phyloP scores from a whole-genome alignment of 371 early-diverging fungal species.

The Rhizopus arrhizus region DNA sequence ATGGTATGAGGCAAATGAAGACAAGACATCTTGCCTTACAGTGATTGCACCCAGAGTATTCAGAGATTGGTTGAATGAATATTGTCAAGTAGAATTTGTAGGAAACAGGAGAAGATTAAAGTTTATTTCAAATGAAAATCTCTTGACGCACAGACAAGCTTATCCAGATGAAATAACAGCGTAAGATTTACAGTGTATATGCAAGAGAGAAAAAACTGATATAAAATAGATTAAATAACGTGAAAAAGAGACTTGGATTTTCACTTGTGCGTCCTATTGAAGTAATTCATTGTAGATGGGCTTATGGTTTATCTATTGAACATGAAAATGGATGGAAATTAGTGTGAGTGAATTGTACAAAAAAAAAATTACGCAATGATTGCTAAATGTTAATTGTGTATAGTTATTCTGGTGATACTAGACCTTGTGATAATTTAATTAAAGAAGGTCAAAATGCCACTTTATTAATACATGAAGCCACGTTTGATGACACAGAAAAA shows the following conservation, averaged over 20 bases:
- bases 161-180: not conserved
- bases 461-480: slow-evolving; percentile 97
- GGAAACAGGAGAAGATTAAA: slow-evolving; percentile 38
- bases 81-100: slow-evolving; percentile 64
- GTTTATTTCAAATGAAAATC: slow-evolving; percentile 45
- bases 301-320: slow-evolving; percentile 76
- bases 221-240: slow-evolving; percentile 24
- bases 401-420: slow-evolving; percentile 96
- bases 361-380: not conserved
- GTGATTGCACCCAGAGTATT: slow-evolving; percentile 72
- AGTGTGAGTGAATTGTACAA: slow-evolving; percentile 43
- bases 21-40: slow-evolving; percentile 33
- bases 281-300: slow-evolving; percentile 81
- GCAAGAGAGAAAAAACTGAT: too few relatives aligned
- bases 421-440: slow-evolving; percentile 82
- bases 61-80: slow-evolving; percentile 71
- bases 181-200: not conserved
- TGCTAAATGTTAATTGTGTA: not conserved
- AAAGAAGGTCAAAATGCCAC: slow-evolving; percentile 73
- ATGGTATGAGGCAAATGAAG: slow-evolving; percentile 56
- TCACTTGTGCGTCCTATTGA: slow-evolving; percentile 61
- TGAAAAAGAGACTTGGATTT: slow-evolving; percentile 56
- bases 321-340: slow-evolving; percentile 70
- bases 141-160: slow-evolving; percentile 5
- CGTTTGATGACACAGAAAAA: slow-evolving; percentile 83